Conservation (phyloP, 768 basidiomycete genomes). For the Termitomyces bulborhizus region DNA sequence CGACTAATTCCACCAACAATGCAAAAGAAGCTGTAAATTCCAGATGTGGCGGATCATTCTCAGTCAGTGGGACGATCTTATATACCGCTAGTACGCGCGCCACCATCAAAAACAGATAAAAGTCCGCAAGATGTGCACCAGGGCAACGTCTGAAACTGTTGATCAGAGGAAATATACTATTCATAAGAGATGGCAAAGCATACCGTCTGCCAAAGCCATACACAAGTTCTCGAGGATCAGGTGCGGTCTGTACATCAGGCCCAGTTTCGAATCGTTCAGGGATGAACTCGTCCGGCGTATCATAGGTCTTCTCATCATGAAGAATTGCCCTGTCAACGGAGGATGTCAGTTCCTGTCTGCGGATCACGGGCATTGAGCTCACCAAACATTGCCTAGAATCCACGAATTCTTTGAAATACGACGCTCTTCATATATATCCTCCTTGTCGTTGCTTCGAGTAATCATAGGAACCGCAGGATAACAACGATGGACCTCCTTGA, state of each 20-base stretch:
- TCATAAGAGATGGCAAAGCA: too few relatives aligned
- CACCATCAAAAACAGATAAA: not conserved
- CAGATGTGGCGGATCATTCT: not conserved
- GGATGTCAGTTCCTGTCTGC: too few relatives aligned
- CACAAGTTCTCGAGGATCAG: not conserved
- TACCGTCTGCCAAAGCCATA: not conserved
- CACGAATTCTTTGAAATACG: not conserved
- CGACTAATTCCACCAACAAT: not conserved
- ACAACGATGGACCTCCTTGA: not conserved
- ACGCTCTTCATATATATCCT: not conserved
- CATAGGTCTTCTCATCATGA: not conserved
- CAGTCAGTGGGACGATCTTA: not conserved
- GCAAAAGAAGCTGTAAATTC: not conserved
- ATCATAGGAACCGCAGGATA: not conserved
- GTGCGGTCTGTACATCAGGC: not conserved
- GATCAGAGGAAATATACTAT: too few relatives aligned
- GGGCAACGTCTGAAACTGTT: not conserved
- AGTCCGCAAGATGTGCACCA: not conserved
- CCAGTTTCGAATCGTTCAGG: not conserved
- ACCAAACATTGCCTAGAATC: not conserved
- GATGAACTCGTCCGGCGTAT: not conserved
- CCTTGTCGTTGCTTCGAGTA: not conserved
- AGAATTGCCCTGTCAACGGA: not conserved
- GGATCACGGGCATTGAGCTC: too few relatives aligned
- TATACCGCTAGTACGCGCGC: not conserved